Percentiles rank a stretch among this genome's conserved stretches.
Evolutionary conservation across 73 alveolate species (phyloP).

Genomic region (Breviolum minutum): DNA sequence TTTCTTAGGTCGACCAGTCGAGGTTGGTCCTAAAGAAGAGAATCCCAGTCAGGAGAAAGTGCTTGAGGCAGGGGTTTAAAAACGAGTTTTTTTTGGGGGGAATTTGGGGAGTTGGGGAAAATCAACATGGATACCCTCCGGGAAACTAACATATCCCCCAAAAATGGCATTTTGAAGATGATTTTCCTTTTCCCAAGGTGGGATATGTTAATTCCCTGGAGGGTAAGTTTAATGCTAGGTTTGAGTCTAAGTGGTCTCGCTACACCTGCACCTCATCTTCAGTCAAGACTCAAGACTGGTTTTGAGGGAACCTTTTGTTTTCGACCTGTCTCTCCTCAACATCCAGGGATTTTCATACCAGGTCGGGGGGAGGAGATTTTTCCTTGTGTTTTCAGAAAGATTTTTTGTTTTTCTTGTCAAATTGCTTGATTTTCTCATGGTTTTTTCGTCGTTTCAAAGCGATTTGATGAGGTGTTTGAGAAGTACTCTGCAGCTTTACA

Average conservation of each 20-base stretch:
- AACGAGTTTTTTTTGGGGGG: background rate
- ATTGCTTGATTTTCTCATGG: background rate
- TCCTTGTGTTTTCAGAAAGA: background rate
- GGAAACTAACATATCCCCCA: too few relatives aligned
- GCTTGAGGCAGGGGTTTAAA: slow-evolving; percentile 30
- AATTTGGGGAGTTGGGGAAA: too few relatives aligned
- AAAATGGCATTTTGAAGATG: too few relatives aligned
- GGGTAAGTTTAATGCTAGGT: too few relatives aligned
- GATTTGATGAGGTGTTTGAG: background rate
- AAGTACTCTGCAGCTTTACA: slow-evolving; percentile 54
- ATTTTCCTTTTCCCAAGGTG: too few relatives aligned
- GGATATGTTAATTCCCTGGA: too few relatives aligned
- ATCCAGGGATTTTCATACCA: too few relatives aligned
- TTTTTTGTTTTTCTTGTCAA: background rate
- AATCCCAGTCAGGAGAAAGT: slow-evolving; percentile 83
- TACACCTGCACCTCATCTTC: too few relatives aligned
- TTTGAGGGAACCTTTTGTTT: too few relatives aligned
- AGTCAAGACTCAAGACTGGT: too few relatives aligned
- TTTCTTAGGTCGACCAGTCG: slow-evolving; percentile 48
- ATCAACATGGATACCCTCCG: background rate
- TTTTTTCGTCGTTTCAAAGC: background rate
- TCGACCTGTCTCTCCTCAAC: too few relatives aligned
- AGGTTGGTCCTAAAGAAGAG: slow-evolving; percentile 69
- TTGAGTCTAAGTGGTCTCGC: too few relatives aligned
- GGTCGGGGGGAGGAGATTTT: background rate